Percentiles rank a stretch among this genome's conserved stretches.
Evolutionary conservation across 306 rosid species (phyloP).

Genomic region (Astragalus membranaceus): DNA sequence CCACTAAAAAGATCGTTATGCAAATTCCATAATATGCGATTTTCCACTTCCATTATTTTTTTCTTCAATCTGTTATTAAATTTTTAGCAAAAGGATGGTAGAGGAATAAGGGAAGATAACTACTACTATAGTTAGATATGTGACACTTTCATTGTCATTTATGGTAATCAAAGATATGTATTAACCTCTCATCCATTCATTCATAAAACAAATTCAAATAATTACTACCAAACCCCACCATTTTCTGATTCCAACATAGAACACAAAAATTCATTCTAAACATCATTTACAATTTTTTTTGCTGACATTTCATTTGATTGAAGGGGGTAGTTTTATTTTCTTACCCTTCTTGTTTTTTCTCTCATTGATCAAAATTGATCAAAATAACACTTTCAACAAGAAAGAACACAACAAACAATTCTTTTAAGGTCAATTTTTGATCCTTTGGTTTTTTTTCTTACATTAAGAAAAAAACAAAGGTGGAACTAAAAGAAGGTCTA

Average conservation of each 20-base stretch:
- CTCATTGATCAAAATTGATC: conserved; percentile 5
- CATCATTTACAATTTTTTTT: background rate
- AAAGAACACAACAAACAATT: conserved; percentile 11
- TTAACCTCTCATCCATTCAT: conserved; percentile 39
- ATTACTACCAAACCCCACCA: background rate
- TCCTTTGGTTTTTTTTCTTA: conserved; percentile 13
- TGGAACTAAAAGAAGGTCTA: background rate
- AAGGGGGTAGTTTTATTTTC: background rate
- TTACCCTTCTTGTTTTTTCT: conserved; percentile 7
- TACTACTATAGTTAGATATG: conserved; percentile 19
- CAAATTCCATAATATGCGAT: background rate
- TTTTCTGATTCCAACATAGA: conserved; percentile 26
- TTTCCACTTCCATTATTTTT: background rate
- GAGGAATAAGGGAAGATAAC: conserved; percentile 21
- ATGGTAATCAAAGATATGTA: background rate
- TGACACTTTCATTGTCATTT: conserved; percentile 22
- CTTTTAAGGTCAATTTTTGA: background rate
- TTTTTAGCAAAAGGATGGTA: conserved; percentile 15
- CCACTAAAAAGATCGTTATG: background rate
- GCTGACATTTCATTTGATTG: conserved; percentile 22
- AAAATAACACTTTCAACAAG: background rate
- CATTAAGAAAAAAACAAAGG: conserved; percentile 9
- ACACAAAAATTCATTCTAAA: conserved; percentile 20
- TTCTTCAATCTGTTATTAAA: background rate
- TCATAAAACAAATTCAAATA: conserved; percentile 25